Evolutionary conservation across 176 grass and related monocot genomes (phyloP), one percentile per base, ranked within the genome.

Genomic region (Avena eriantha): DNA sequence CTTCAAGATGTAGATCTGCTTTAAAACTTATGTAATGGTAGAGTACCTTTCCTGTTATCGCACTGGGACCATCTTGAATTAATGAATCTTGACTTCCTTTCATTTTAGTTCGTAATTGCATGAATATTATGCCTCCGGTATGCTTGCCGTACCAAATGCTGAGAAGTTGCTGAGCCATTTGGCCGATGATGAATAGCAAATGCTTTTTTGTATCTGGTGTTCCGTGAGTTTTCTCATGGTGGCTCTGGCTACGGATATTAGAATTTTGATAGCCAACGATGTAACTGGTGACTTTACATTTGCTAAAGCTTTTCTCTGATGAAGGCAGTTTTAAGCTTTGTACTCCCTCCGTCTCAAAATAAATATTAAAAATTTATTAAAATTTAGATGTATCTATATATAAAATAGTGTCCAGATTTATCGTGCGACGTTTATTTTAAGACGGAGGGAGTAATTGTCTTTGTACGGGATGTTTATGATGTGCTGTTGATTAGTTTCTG

Each of bases 11-110:
- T 81, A 84, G 85, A 77, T 69, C 39, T 69, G 65, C 85, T 76
- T 81, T 41, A 18, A 80, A 63, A 63, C 86, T 85, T 82, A 12
- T 85, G 11, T 87, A 77, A 46, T 33, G 70, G 86, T 64, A 55
- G 53, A 53, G 77, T 71, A 82, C 59, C 50, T 81, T 71, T 75
- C 11, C 33, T 82, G 77, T 88, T 82, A 63, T 63, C 46, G 39
- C 82, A 23, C 68, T 60, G 70, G 61, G 63, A 71, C 82, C 18
- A 72, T 19, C 57, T 55, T 56, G 33, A 82, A 85, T 15, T 55
- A 82, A 76, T 54, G 76, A 85, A 71, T 19, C 48, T 50, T 83
- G 57, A 48, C 85, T 22, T 31, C 29, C 7, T 39, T 41, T 41
- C 39, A 41, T 8, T 82, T 33, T 69, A 10, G 33, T 22, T 82